Base-by-base conservation (phyloP, 1,284 basidiomycete genomes). In the Austroboletus sp. region DNA sequence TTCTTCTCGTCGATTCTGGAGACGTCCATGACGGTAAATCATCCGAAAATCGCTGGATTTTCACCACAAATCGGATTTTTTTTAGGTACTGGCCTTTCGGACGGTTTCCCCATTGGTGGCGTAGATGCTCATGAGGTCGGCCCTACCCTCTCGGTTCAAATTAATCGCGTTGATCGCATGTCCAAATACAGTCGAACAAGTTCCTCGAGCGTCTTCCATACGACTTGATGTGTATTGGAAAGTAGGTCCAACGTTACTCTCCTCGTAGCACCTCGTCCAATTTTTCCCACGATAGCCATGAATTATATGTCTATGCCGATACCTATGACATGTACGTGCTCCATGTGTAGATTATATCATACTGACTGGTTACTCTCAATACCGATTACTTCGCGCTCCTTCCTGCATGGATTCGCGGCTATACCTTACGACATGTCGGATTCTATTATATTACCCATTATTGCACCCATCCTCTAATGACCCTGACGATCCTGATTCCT, bases 191-290 rank as follows among this genome's bases (percentile, higher is more conserved):
- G 79, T 70, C 79, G 11, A 82, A 84, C 63, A 68, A 85, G 57
- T 84, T 89, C 65, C 74, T 94, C 53, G 70, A 79, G 25, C 68
- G 80, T 54, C 71, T 94, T 23, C 80, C 85, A 0, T 94, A 91
- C 60, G 92, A 95, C 60, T 57, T 91, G 7, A 77, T 93, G 56
- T 70, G 87, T 0, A 89, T 93, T 49, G 91, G 92, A 58, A 94
- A 94, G 78, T 82, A 55, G 8, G 64, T 52, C 12, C 7, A 19
- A 26, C 6, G 7, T 17, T 1, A 5, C 10, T 30, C 12, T 0
- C 1, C 1, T 34, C 9, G 6, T n/a, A 5, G 9, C 25, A 6
- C 21, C 26, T 37, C 10, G 7, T 12, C 43, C 17, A 30, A 54
- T 49, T 27, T 53, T 50, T 44, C 40, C 46, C 45, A 29, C 16